Evolutionary conservation across 257 asterid species (phyloP).

Genomic region (Asclepias syriaca): DNA sequence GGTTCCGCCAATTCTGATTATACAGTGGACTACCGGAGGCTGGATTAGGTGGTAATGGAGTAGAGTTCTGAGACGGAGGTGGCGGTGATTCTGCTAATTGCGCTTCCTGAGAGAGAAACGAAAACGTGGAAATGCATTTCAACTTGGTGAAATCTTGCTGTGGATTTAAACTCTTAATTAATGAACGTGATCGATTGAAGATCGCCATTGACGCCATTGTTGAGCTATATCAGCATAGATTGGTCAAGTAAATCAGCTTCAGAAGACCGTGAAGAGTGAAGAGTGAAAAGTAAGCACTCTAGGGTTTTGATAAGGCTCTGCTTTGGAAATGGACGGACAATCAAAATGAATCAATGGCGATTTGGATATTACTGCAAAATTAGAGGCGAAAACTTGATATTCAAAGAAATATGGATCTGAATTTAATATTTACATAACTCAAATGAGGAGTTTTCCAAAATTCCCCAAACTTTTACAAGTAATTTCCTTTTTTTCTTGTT

Average conservation of each 20-base stretch:
- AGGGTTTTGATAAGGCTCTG: constrained; percentile 6
- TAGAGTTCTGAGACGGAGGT: constrained; percentile 13
- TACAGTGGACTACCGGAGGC: constrained; percentile 69
- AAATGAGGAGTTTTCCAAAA: no score
- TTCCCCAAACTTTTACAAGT: no score
- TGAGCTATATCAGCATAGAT: neutral
- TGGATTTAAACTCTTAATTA: constrained; percentile 20
- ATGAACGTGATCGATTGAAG: constrained; percentile 50
- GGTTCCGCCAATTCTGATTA: constrained; percentile 69
- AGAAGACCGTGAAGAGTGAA: neutral
- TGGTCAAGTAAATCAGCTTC: neutral
- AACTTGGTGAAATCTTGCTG: constrained; percentile 21
- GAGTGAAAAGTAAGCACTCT: neutral
- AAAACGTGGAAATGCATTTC: constrained; percentile 64
- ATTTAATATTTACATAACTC: no score
- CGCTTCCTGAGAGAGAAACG: constrained; percentile 62
- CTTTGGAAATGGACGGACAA: no score
- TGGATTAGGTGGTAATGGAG: constrained; percentile 73
- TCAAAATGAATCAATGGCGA: no score
- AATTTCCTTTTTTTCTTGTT: no score
- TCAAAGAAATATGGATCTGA: no score
- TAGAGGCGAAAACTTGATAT: no score
- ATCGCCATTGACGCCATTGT: constrained; percentile 48
- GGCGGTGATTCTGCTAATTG: constrained; percentile 41
- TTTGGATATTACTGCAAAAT: no score